Evolutionary conservation across 176 grass and related monocot genomes (phyloP).

Genomic region (Aegilops sharonensis): DNA sequence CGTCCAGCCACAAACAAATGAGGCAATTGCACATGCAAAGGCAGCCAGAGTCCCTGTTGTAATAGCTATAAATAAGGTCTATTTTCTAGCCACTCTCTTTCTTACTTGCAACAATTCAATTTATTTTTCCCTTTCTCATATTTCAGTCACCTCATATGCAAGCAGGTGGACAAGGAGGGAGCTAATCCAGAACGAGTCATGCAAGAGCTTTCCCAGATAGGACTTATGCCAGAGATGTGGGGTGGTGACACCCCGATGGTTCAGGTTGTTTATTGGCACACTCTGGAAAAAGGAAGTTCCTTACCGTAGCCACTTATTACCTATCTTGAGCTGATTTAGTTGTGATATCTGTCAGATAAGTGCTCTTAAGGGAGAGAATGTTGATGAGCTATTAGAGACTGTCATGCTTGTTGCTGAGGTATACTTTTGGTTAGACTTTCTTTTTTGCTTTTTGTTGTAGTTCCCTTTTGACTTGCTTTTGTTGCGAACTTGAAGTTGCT

Average conservation of each 20-base stretch:
- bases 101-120: neutral
- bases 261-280: constrained; percentile 58
- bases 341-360: constrained; percentile 63
- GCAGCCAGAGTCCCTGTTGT: constrained; percentile 92
- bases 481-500: constrained; percentile 64
- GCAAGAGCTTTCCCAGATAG: constrained; percentile 92
- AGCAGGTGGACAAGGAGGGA: constrained; percentile 89
- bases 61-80: constrained; percentile 91
- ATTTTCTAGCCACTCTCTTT: constrained; percentile 29
- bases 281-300: constrained; percentile 20
- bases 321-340: constrained; percentile 40
- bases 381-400: constrained; percentile 91
- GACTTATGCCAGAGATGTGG: constrained; percentile 92
- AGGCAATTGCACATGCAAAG: constrained; percentile 97
- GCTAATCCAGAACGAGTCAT: constrained; percentile 82
- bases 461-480: constrained; percentile 35
- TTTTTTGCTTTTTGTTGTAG: constrained; percentile 25
- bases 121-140: constrained; percentile 13
- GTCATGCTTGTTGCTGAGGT: constrained; percentile 98
- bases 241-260: constrained; percentile 92
- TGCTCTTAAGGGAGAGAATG: constrained; percentile 92
- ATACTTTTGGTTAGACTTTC: constrained; percentile 14
- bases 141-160: constrained; percentile 28
- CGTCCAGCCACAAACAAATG: constrained; percentile 86
- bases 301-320: constrained; percentile 30